Base-by-base conservation (phyloP, 1,284 basidiomycete genomes). In the Sanghuangporus weigelae region DNA sequence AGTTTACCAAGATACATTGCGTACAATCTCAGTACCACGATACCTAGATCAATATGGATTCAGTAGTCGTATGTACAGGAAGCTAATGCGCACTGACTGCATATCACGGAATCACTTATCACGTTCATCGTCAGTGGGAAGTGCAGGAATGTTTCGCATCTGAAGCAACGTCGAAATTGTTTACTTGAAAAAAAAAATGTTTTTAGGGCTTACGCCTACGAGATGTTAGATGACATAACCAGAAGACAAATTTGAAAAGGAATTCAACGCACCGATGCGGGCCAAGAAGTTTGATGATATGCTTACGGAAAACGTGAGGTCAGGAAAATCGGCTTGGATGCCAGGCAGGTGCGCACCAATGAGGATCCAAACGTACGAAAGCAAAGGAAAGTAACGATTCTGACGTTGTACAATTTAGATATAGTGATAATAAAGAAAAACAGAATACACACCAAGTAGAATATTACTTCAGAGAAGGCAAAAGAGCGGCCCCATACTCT, bases 401-500 rank as follows among this genome's bases (percentile, higher is more conserved):
- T 62, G 40, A 51, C 16, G 40, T 19, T 23, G 7, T 16, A 57
- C n/a, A 48, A n/a, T 23, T 57, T 35, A 57, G 48, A n/a, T 19
- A 35, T 5, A 31, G n/a, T 38, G 19, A 7, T 57, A 14, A 39
- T 23, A 8, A 48, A 49, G 36, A 26, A 44, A 31, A 38, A 46
- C 23, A 26, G 38, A 55, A n/a, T 21, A 57, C 62, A 31, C 23
- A 65, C 61, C 23, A 63, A 23, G 44, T 46, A 19, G 51, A 63
- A 66, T n/a, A 66, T 26, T 11, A 55, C 49, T 48, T 57, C 59
- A n/a, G 65, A 16, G 19, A 23, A 2, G 8, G 57, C 40, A 7
- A 64, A 40, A 26, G 44, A 31, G 11, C 38, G 46, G 0, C 53
- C 57, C 67, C 67, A 68, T 7, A 68, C 55, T 36, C 49, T 57